These are phyloP conservation scores for Diaporthe sp. DNA, from an alignment of 2,329 filamentous ascomycete genomes.

Conservation along the genomic window DNA sequence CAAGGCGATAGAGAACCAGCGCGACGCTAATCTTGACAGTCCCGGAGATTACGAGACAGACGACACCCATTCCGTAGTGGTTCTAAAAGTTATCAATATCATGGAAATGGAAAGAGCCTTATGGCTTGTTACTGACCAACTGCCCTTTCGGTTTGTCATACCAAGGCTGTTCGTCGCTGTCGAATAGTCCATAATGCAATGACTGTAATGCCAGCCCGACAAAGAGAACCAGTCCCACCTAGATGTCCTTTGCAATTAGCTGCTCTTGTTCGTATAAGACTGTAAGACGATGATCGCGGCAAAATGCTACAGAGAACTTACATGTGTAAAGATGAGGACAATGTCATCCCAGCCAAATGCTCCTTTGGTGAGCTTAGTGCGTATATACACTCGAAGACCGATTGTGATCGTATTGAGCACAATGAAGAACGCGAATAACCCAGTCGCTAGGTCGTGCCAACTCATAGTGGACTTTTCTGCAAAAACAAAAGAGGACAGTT, in stretches of 20 bases:
- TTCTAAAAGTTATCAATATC: neutral
- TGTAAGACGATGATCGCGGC: neutral
- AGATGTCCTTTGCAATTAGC: neutral
- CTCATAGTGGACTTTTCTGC: neutral
- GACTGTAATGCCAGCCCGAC: conserved; percentile 1
- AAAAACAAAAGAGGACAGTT: neutral
- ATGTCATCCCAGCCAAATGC: conserved; percentile 41
- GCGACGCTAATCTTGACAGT: conserved; percentile 39
- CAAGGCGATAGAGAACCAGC: conserved; percentile 40
- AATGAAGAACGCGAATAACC: conserved; percentile 32
- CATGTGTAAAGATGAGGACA: conserved; percentile 33
- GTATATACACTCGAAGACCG: conserved; percentile 31
- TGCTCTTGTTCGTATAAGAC: neutral
- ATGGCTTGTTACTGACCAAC: neutral
- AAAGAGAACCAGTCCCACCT: conserved; percentile 33
- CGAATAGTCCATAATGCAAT: neutral
- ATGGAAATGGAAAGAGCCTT: accelerated
- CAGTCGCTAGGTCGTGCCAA: conserved; percentile 2
- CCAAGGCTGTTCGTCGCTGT: neutral
- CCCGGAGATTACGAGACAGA: conserved; percentile 37
- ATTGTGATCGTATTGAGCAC: conserved; percentile 35
- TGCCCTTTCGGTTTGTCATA: neutral
- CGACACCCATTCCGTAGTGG: conserved; percentile 17
- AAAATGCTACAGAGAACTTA: neutral
- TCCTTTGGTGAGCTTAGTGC: conserved; percentile 32